phyloP scores from a whole-genome alignment of 805 yeast species.

The Ogataea glucozyma region DNA sequence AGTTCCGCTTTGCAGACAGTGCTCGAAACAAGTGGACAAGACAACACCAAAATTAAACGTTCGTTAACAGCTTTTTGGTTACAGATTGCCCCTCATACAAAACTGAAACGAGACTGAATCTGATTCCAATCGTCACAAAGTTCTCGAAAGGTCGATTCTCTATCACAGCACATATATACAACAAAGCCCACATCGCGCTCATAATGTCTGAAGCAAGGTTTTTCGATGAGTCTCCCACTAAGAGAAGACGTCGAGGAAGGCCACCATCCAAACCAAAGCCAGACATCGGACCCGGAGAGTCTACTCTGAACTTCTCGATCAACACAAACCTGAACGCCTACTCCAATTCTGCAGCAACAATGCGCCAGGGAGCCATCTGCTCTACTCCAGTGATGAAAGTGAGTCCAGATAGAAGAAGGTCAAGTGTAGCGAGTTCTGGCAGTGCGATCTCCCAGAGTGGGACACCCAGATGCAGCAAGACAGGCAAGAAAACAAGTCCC shows the following conservation, averaged over 20 bases:
- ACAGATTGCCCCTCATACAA: constrained; percentile 1
- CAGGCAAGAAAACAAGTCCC: constrained; percentile 3
- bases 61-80: too few relatives aligned
- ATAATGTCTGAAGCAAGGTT: constrained; percentile 20
- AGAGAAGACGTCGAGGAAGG: constrained; percentile 33
- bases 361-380: constrained; percentile 30
- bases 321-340: constrained; percentile 26
- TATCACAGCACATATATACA: not conserved
- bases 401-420: constrained; percentile 29
- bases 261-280: constrained; percentile 28
- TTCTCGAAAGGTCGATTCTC: not conserved
- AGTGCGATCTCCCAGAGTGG: constrained; percentile 15
- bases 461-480: constrained; percentile 15
- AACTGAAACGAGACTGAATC: constrained; percentile 6
- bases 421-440: constrained; percentile 15
- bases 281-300: constrained; percentile 29
- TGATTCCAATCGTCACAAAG: not conserved
- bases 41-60: not conserved
- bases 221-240: constrained; percentile 24
- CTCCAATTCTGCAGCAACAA: constrained; percentile 32
- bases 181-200: not conserved
- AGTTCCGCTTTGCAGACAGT: too few relatives aligned
- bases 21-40: not conserved
- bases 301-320: constrained; percentile 27
- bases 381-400: constrained; percentile 36